Base-by-base conservation (phyloP, 495 filamentous ascomycete species). In the Pyrenopolyporus hunteri region DNA sequence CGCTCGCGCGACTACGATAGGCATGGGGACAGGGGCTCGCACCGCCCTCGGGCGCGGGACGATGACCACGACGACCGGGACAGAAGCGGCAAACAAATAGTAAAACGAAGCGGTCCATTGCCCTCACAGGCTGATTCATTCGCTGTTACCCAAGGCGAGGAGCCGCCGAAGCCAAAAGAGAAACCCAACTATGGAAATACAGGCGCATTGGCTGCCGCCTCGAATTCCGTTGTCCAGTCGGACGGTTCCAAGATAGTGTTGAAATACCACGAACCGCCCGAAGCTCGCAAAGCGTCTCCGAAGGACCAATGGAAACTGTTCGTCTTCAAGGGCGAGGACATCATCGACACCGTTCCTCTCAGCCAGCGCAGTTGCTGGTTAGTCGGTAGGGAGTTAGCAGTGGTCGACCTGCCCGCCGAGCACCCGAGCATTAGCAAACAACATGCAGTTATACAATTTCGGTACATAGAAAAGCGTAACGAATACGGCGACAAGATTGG, bases 231-330 rank as follows among this genome's bases (percentile, higher is more conserved):
- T 5, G 72, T 82, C 45, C 79, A 83, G 57, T 86, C 85, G n/a
- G 81, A 85, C 66, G 86, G 85, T 19, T 82, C 79, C 25, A 75
- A 80, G 2, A 84, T 95, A 39, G 87, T 91, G 2, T 79, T 99
- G 16, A 98, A 98, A 78, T 98, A 99, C 77, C 87, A 96, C 73
- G 94, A 99, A 74, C 94, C 94, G 3, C 79, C 91, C 14, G 94
- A 98, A 76, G 89, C 92, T 16, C 90, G 94, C 51, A 95, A 96
- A 53, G 90, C 94, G 0, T 83, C 93, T 0, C 66, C 87, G 0
- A 87, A 87, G 40, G 84, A 91, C 62, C 77, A 83, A 28, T 98
- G 92, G 92, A 89, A 90, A 33, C 75, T 99, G 26, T 99, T 96
- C 69, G 84, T 96, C 13, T 99, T 99, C 83, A 97, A 97, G 69